Conservation (phyloP, 106 monocot species). For the Apostasia shenzhenica region DNA sequence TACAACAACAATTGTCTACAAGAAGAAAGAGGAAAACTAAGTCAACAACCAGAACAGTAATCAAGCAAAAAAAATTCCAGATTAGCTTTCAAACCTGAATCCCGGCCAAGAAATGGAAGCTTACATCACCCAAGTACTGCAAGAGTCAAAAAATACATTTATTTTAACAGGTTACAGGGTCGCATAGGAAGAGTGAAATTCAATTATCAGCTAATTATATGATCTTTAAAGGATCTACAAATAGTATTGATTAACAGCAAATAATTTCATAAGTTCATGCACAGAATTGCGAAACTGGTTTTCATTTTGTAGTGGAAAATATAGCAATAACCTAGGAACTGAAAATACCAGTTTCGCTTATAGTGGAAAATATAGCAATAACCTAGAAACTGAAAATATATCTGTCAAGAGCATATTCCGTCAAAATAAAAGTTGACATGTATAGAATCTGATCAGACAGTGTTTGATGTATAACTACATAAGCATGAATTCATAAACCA, state of each 20-base stretch:
- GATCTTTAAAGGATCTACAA: not conserved
- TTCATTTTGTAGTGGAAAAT: too few relatives aligned
- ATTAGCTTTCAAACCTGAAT: constrained; percentile 44
- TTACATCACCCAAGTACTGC: constrained; percentile 52
- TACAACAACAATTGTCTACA: constrained; percentile 59
- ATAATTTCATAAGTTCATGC: not conserved
- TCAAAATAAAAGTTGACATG: too few relatives aligned
- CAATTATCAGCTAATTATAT: too few relatives aligned
- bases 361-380: too few relatives aligned
- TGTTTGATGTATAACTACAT: not conserved
- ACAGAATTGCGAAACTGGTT: not conserved
- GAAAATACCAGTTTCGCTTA: too few relatives aligned
- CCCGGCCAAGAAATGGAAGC: constrained; percentile 42
- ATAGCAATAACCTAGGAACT: too few relatives aligned
- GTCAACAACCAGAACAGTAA: constrained; percentile 2
- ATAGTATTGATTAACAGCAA: not conserved
- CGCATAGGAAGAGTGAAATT: not conserved
- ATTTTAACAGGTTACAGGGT: not conserved
- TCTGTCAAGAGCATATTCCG: too few relatives aligned
- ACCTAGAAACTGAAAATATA: too few relatives aligned
- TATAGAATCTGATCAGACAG: too few relatives aligned
- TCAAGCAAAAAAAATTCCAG: not conserved
- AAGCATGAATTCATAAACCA: not conserved
- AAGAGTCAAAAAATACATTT: constrained; percentile 2
- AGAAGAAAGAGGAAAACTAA: not conserved